A percentile compares a stretch with the other conserved stretches of the same genome.
phyloP scores from a whole-genome alignment of 345 rosid genomes.

The Eucalyptus tenuipes region DNA sequence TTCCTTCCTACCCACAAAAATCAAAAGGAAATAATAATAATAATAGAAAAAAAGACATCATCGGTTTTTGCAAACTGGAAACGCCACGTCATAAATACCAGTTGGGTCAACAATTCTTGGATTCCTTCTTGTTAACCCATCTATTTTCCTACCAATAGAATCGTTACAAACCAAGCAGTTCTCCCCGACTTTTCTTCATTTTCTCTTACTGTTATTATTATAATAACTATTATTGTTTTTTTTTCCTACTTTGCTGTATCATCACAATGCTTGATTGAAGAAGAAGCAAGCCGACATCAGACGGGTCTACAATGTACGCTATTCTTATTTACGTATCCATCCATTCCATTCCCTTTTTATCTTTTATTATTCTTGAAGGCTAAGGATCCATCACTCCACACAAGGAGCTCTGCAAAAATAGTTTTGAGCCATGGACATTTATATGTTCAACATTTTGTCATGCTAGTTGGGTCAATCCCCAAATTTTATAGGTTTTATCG shows the following conservation, averaged over 20 bases:
- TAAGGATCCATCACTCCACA: neutral
- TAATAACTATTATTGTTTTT: neutral
- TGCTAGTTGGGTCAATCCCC: too few species aligned
- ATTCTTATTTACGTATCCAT: neutral
- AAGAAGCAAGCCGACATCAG: neutral
- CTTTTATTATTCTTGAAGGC: neutral
- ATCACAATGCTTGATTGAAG: neutral
- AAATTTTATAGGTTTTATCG: too few species aligned
- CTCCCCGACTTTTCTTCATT: neutral
- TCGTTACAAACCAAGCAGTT: neutral
- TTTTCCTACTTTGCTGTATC: neutral
- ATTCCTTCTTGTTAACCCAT: neutral
- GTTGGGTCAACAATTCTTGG: neutral
- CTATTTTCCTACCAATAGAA: neutral
- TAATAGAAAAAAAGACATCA: neutral
- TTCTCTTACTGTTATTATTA: neutral
- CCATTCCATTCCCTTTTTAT: neutral
- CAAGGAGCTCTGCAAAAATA: neutral
- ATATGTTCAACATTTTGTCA: too few species aligned
- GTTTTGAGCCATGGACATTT: neutral
- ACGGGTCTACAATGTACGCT: neutral
- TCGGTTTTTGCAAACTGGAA: neutral
- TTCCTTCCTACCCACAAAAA: neutral
- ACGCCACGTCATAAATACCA: neutral
- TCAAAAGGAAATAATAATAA: neutral